Percentiles rank a stretch among this genome's conserved stretches.
These are phyloP conservation scores for Austroboletus niveus DNA, from an alignment of 1,284 basidiomycete species.

Conservation along the genomic window DNA sequence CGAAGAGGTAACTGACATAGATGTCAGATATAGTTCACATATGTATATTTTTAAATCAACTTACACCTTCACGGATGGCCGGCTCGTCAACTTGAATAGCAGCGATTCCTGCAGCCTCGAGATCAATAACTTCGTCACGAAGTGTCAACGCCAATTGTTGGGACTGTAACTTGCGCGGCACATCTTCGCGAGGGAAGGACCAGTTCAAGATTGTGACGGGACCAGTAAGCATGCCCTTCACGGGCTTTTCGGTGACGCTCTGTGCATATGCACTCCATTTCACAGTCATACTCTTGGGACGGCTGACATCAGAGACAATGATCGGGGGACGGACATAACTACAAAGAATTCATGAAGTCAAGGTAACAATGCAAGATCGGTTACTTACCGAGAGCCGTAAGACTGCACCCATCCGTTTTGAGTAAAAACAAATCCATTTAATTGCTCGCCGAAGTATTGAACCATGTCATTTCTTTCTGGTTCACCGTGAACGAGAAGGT, in stretches of 20 bases:
- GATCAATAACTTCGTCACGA: conserved; percentile 97
- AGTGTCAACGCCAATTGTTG: conserved; percentile 98
- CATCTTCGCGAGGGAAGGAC: conserved; percentile 99
- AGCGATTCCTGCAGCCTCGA: conserved; percentile 95
- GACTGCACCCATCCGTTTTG: conserved; percentile 99
- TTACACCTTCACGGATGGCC: conserved; percentile 96
- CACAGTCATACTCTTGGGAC: conserved; percentile 93
- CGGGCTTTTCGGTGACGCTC: conserved; percentile 89
- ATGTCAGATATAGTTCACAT: conserved; percentile 16
- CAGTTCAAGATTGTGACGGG: conserved; percentile 99
- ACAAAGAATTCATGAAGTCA: conserved; percentile 34
- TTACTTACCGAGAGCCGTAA: conserved; percentile 80
- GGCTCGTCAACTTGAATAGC: conserved; percentile 99
- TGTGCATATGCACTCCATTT: conserved; percentile 98
- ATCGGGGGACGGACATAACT: conserved; percentile 99
- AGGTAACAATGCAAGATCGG: not conserved
- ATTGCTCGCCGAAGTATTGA: conserved; percentile 98
- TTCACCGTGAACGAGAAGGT: conserved; percentile 98
- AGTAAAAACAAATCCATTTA: conserved; percentile 96
- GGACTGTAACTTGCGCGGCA: conserved; percentile 95
- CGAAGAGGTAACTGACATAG: conserved; percentile 77
- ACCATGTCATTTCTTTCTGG: conserved; percentile 99
- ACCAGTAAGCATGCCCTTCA: conserved; percentile 99
- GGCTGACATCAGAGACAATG: conserved; percentile 97
- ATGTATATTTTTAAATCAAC: conserved; percentile 27